Conservation (phyloP, 2,329 filamentous ascomycete genomes). For the Alternaria dauci region DNA sequence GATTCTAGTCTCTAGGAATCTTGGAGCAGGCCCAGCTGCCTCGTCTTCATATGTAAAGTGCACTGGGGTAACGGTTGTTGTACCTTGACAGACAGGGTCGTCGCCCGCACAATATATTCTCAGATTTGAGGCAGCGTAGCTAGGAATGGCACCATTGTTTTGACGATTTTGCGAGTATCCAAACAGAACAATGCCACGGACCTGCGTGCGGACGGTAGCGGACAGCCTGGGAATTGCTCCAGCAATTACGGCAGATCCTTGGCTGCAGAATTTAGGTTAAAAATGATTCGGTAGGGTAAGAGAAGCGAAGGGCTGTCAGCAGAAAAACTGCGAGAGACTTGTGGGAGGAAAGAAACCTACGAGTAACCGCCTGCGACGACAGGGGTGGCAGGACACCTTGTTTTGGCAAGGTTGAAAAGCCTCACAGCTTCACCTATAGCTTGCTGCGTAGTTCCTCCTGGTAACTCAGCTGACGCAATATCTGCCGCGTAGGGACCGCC, state of each 20-base stretch:
- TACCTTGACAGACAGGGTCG: constrained; percentile 49
- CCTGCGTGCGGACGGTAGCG: constrained; percentile 34
- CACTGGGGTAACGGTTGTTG: constrained; percentile 42
- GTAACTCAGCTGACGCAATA: constrained; percentile 45
- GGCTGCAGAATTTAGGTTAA: too few species aligned
- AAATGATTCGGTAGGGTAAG: too few species aligned
- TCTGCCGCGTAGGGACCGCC: constrained; percentile 49
- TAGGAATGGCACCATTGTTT: constrained; percentile 46
- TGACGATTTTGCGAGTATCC: constrained; percentile 54
- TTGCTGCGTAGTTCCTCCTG: constrained; percentile 41
- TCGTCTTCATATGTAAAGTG: constrained; percentile 46
- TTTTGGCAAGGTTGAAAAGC: constrained; percentile 49
- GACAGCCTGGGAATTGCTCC: constrained; percentile 43
- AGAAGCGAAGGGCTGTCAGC: too few species aligned
- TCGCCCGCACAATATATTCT: constrained; percentile 48
- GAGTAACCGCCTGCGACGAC: constrained; percentile 55
- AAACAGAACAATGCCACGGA: constrained; percentile 53
- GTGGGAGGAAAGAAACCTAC: too few species aligned
- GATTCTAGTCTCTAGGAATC: constrained; percentile 38
- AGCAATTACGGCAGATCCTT: constrained; percentile 53
- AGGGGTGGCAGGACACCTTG: constrained; percentile 50
- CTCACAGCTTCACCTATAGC: constrained; percentile 48
- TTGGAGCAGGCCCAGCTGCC: constrained; percentile 34
- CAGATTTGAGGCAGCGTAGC: constrained; percentile 44
- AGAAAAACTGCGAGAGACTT: too few species aligned